A percentile compares a stretch with the other conserved stretches of the same genome.
These are phyloP conservation scores for Saitozyma podzolica DNA, from an alignment of 768 basidiomycete species.

Conservation along the genomic window DNA sequence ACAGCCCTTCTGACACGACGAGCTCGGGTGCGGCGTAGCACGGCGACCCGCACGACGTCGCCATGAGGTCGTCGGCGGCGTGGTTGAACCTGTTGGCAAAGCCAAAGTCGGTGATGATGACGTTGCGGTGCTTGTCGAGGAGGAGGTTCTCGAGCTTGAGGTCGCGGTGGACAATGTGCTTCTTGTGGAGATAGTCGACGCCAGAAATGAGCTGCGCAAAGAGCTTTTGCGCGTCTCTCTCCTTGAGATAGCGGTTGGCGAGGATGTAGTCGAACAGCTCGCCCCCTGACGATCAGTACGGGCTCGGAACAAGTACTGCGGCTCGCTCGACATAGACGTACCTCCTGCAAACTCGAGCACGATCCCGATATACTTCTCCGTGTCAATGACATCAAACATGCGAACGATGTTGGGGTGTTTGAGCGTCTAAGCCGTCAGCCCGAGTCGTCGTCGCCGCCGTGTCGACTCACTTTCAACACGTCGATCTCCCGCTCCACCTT, in stretches of 20 bases:
- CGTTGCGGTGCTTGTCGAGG: conserved; percentile 93
- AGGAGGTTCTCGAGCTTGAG: conserved; percentile 98
- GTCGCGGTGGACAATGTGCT: conserved; percentile 99
- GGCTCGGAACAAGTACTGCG: conserved; percentile 67
- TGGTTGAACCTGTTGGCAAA: conserved; percentile 98
- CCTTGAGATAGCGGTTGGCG: conserved; percentile 92
- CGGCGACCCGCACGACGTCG: conserved; percentile 93
- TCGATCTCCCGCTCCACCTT: conserved; percentile 98
- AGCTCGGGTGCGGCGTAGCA: conserved; percentile 98
- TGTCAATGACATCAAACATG: conserved; percentile 97
- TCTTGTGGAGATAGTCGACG: conserved; percentile 97
- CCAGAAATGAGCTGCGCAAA: conserved; percentile 98
- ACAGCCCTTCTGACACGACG: conserved; percentile 94
- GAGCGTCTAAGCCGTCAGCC: conserved; percentile 63
- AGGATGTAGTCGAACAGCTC: conserved; percentile 99
- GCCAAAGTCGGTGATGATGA: conserved; percentile 99
- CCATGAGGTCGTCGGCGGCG: conserved; percentile 91
- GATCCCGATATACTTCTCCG: conserved; percentile 99
- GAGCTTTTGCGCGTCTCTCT: conserved; percentile 88
- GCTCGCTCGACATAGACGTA: conserved; percentile 25
- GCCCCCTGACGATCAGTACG: conserved; percentile 57
- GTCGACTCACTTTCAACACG: conserved; percentile 75
- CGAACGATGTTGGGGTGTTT: conserved; percentile 98
- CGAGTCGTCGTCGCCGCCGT: not conserved
- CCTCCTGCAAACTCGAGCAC: conserved; percentile 98